Base-by-base conservation (phyloP, 768 basidiomycete species). In the Pleurotus eryngii region DNA sequence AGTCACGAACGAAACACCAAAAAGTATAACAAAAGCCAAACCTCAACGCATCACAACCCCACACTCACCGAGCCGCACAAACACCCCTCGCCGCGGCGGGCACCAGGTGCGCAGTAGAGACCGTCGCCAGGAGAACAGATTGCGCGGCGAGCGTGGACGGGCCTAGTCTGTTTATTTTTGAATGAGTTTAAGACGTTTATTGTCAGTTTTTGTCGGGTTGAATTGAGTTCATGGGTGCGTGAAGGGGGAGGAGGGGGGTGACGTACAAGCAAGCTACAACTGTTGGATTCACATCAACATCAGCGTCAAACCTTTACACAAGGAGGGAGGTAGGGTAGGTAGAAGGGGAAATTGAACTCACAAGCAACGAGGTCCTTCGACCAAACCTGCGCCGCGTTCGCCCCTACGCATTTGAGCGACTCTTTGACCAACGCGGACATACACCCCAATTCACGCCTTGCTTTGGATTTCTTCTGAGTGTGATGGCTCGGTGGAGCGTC, bases 361-460 rank as follows among this genome's bases (percentile, higher is more conserved):
- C 59, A 12, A 11, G 56, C 50, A 8, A 45, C 38, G 15, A 57
- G 9, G 27, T 59, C 59, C 27, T 59, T 59, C 17, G 59, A 56
- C 59, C 59, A 59, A 7, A 37, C 48, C 26, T 59, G 46, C 7
- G 56, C 26, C n/a, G 59, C 59, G 14, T n/a, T 43, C 42, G 42
- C 42, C 9, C 51, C 42, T 46, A 59, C 30, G 11, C 58, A 51
- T 37, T 15, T 46, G 7, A 46, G 7, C 12, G 50, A 30, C 9
- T n/a, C 40, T 22, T 18, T 35, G 6, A 56, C 14, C 12, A 56
- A 20, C 45, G n/a, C 18, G 14, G 7, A 11, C 43, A 56, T 46
- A 7, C 55, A 42, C 11, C 17, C 26, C 40, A n/a, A 11, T 11
- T 3, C 30, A 9, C 30, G 30, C 30, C 30, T 35, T 35, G 11